Percentiles rank a stretch among this genome's conserved stretches.
Conservation (phyloP, 106 monocot species). For the Allium cepa region DNA sequence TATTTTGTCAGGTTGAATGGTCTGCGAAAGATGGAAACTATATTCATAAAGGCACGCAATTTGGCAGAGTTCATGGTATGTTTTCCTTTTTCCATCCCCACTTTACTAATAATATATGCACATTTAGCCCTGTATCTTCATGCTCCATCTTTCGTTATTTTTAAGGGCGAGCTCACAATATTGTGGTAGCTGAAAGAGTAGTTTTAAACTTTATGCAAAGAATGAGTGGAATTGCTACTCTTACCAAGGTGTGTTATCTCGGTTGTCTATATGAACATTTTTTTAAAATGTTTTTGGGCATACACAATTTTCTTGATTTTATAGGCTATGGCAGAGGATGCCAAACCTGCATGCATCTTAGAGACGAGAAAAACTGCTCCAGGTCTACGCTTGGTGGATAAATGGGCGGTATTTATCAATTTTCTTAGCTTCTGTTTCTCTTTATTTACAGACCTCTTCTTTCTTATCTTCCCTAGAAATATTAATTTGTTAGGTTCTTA, state of each 20-base stretch:
- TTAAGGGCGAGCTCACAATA: constrained; percentile 70
- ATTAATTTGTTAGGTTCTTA: constrained; percentile 50
- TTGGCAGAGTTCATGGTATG: constrained; percentile 87
- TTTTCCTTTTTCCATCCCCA: neutral
- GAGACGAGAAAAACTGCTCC: constrained; percentile 99
- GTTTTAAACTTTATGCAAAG: constrained; percentile 99
- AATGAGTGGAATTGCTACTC: constrained; percentile 99
- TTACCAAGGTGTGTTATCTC: constrained; percentile 65
- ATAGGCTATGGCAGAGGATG: constrained; percentile 87
- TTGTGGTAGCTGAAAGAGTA: constrained; percentile 92
- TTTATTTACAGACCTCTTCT: constrained; percentile 9
- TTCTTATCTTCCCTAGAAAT: neutral
- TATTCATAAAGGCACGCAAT: constrained; percentile 66
- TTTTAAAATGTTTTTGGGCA: neutral
- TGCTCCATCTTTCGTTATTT: neutral
- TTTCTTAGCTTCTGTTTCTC: constrained; percentile 14
- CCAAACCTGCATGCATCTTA: constrained; percentile 84
- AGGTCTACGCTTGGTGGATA: constrained; percentile 94
- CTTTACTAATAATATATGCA: neutral
- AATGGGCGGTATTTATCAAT: constrained; percentile 81
- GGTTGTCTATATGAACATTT: neutral
- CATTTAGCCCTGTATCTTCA: neutral
- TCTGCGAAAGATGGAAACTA: constrained; percentile 63
- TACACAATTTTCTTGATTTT: constrained; percentile 8
- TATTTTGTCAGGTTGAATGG: constrained; percentile 68